Base-by-base conservation (phyloP, 768 basidiomycete genomes). In the Hirschioporus abietinus region DNA sequence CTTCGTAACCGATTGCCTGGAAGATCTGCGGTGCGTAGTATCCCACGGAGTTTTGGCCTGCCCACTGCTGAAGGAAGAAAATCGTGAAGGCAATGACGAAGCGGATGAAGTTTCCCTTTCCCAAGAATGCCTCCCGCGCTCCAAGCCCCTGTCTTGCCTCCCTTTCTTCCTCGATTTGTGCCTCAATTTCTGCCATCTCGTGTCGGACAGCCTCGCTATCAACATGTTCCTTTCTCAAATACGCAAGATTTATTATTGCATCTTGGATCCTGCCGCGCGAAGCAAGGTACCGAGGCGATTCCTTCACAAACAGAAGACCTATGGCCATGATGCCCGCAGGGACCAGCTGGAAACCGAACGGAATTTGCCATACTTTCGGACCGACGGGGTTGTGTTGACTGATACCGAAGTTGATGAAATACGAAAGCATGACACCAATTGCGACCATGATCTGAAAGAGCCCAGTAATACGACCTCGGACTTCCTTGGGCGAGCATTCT, bases 51-150 rank as follows among this genome's bases (percentile, higher is more conserved):
- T 95, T 92, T 74, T 94, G 93, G 0, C 93, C 93, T 63, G 84
- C 83, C 88, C 88, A 93, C 73, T 94, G 91, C 70, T 94, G 93
- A 7, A 93, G 78, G 67, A 90, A 73, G 79, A 93, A 93, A 68
- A 93, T 91, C 27, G 83, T 75, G 70, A 92, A 87, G 1, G 93
- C 93, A 78, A 81, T 79, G 62, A 77, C 62, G 73, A 80, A 80
- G 66, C 80, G 74, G 60, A 75, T 74, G 34, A 73, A 72, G 70
- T 79, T 79, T 23, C 80, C 80, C 68, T 77, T 75, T 27, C 73
- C 71, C 34, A 74, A 69, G 69, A 78, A 72, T 25, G 78, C 76
- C 64, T 75, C 72, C 68, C 69, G 71, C 66, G 66, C 70, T 7
- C 75, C 75, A 18, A 76, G 74, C 24, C 78, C 79, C 7, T 66